Percentiles rank a stretch among this genome's conserved stretches.
Evolutionary conservation across 805 yeast species (phyloP).

Genomic region (Deakozyma indianensis): DNA sequence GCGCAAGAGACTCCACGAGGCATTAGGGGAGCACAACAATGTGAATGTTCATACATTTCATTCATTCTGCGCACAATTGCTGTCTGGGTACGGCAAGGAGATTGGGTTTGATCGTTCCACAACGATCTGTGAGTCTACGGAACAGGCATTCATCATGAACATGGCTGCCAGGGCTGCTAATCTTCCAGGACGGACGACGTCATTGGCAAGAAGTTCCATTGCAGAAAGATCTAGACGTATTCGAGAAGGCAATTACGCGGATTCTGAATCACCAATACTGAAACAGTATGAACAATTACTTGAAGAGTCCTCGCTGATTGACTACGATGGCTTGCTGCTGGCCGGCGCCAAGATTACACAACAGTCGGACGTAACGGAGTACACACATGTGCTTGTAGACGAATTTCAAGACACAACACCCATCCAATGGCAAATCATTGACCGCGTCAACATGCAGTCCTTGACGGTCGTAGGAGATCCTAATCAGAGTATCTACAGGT

Average conservation of each 20-base stretch:
- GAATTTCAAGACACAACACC: constrained; percentile 89
- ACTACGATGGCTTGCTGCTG: background rate
- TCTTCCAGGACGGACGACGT: background rate
- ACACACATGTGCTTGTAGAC: constrained; percentile 53
- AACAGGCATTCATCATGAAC: background rate
- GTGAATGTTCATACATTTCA: background rate
- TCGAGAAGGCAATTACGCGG: background rate
- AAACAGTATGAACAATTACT: background rate
- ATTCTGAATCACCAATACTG: background rate
- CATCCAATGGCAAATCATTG: constrained; percentile 62
- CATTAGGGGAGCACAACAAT: background rate
- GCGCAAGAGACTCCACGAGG: constrained; percentile 38
- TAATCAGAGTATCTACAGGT: constrained; percentile 86
- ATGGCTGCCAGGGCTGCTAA: background rate
- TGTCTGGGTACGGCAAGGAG: background rate
- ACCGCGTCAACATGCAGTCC: constrained; percentile 26
- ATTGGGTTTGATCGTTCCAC: background rate
- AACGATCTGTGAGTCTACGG: background rate
- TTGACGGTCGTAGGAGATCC: constrained; percentile 92
- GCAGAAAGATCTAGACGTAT: background rate
- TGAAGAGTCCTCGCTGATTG: background rate
- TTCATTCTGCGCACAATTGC: background rate
- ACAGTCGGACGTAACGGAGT: background rate
- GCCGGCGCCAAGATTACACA: background rate
- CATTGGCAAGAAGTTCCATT: background rate